phyloP scores from a whole-genome alignment of 371 early-diverging fungal species.

The Mortierella sp. region DNA sequence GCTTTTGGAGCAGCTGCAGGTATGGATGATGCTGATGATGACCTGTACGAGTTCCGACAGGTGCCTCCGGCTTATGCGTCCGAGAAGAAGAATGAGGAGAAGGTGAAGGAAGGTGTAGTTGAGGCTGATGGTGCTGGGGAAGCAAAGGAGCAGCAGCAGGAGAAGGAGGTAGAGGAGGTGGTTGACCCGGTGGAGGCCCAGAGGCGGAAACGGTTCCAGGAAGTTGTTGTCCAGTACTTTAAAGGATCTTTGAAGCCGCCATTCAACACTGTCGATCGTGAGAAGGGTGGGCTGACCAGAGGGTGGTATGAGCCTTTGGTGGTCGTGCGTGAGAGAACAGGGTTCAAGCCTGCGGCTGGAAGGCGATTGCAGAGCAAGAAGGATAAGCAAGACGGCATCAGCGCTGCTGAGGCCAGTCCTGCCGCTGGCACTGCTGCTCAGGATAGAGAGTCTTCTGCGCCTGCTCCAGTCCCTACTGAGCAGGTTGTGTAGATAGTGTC shows the following conservation, averaged over 20 bases:
- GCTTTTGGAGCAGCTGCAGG: conserved; percentile 31
- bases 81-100: too few relatives aligned
- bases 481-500: background rate
- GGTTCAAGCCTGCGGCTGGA: conserved; percentile 46
- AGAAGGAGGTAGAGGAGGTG: conserved; percentile 24
- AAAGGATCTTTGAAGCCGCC: conserved; percentile 64
- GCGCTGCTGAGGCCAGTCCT: background rate
- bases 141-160: too few relatives aligned
- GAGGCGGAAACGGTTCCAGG: conserved; percentile 52
- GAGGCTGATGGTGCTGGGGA: background rate
- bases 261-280: conserved; percentile 62
- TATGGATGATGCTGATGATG: conserved; percentile 36
- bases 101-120: conserved; percentile 8
- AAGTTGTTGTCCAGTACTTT: conserved; percentile 51
- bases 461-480: background rate
- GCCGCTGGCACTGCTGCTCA: background rate
- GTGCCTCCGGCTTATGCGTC: conserved; percentile 41
- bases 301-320: conserved; percentile 58
- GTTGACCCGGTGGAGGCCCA: conserved; percentile 50
- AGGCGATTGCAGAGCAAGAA: conserved; percentile 33
- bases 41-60: conserved; percentile 50
- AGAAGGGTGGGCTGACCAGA: conserved; percentile 51
- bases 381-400: conserved; percentile 7
- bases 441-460: background rate
- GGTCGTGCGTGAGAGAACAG: conserved; percentile 53